phyloP scores from a whole-genome alignment of 176 grass and related monocot species.

The Eleusine coracana region DNA sequence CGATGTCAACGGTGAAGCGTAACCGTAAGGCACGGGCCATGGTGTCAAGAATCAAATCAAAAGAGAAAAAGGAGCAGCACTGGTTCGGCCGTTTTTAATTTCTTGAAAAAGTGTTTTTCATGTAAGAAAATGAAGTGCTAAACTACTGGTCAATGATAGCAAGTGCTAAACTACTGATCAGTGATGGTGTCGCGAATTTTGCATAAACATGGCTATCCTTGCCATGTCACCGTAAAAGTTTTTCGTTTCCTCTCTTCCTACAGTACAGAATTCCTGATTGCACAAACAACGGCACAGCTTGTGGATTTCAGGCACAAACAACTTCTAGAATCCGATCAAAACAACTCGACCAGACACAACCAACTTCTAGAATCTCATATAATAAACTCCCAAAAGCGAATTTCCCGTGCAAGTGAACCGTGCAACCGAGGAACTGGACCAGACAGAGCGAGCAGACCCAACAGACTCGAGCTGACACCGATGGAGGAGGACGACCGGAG shows the following conservation, averaged over 20 bases:
- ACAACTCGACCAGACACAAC: too few relatives aligned
- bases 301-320: too few relatives aligned
- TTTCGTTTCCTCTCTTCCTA: too few relatives aligned
- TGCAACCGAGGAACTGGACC: not conserved
- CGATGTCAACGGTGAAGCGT: not conserved
- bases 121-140: not conserved
- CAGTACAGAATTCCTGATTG: too few relatives aligned
- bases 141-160: not conserved
- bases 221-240: too few relatives aligned
- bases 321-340: too few relatives aligned
- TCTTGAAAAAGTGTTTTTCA: not conserved
- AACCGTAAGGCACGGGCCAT: not conserved
- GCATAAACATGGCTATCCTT: too few relatives aligned
- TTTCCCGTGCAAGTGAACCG: not conserved
- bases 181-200: too few relatives aligned
- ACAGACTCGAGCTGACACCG: not conserved
- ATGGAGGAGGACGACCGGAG: slow-evolving; percentile 52
- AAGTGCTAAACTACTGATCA: not conserved
- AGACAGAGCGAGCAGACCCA: not conserved
- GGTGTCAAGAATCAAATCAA: not conserved
- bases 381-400: not conserved
- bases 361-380: too few relatives aligned
- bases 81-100: not conserved
- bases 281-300: too few relatives aligned
- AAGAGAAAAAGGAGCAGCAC: not conserved